Evolutionary conservation across 1,139 yeast species (phyloP).

Genomic region (Blastobotrys petasosporus): DNA sequence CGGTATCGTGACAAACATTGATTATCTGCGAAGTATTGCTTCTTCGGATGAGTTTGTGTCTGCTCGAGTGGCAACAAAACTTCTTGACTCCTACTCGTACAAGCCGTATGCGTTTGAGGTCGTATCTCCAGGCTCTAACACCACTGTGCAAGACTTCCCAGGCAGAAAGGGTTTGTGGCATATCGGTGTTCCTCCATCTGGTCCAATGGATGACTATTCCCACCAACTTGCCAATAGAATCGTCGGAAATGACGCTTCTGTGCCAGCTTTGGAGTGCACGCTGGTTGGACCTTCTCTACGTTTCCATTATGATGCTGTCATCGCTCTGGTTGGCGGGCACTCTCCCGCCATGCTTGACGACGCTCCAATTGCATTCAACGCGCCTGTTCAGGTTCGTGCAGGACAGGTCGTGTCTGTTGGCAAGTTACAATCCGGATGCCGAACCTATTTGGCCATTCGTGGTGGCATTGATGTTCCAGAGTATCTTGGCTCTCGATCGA

Average conservation of each 20-base stretch:
- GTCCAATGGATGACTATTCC: slow-evolving; percentile 93
- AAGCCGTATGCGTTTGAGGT: slow-evolving; percentile 80
- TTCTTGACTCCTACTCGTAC: slow-evolving; percentile 76
- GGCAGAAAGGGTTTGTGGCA: slow-evolving; percentile 89
- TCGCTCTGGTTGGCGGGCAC: slow-evolving; percentile 83
- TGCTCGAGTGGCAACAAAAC: slow-evolving; percentile 80
- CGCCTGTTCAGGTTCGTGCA: slow-evolving; percentile 59
- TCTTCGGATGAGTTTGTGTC: slow-evolving; percentile 75
- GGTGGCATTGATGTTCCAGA: slow-evolving; percentile 94
- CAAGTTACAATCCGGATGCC: slow-evolving; percentile 72
- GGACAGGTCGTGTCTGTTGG: slow-evolving; percentile 82
- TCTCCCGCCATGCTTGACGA: slow-evolving; percentile 65
- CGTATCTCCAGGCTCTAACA: slow-evolving; percentile 82
- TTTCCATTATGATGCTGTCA: slow-evolving; percentile 73
- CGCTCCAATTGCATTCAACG: slow-evolving; percentile 52
- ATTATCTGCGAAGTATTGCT: slow-evolving; percentile 80
- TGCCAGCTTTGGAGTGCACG: slow-evolving; percentile 90
- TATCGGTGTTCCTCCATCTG: slow-evolving; percentile 94
- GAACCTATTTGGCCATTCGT: slow-evolving; percentile 82
- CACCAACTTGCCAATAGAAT: slow-evolving; percentile 83
- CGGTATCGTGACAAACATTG: slow-evolving; percentile 87
- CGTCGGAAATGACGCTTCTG: slow-evolving; percentile 74
- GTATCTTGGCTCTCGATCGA: slow-evolving; percentile 92
- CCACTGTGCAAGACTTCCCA: slow-evolving; percentile 94
- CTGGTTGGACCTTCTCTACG: slow-evolving; percentile 76